Evolutionary conservation across 2,329 filamentous ascomycete species (phyloP).

Genomic region (Pseudogymnoascus verrucosus): DNA sequence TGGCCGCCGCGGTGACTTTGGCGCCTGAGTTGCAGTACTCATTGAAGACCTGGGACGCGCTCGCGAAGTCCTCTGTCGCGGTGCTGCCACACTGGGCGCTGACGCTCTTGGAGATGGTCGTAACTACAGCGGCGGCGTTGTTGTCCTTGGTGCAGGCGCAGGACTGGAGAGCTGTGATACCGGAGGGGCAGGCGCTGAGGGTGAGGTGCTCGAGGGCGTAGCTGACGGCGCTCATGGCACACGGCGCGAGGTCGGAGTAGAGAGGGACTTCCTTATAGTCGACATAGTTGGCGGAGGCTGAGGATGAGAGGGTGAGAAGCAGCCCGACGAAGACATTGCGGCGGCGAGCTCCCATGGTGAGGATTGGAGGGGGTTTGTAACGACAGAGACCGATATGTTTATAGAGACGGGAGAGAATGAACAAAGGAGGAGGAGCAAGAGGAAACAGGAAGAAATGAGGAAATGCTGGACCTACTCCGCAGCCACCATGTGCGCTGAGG

Average conservation of each 20-base stretch:
- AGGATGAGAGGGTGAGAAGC: not conserved
- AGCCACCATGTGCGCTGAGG: not conserved
- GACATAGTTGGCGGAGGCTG: not conserved
- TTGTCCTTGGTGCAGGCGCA: conserved; percentile 40
- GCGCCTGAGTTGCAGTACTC: conserved; percentile 42
- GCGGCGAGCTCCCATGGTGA: not conserved
- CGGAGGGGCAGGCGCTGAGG: conserved; percentile 35
- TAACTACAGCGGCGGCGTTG: not conserved
- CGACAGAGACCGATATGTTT: not conserved
- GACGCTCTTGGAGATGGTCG: conserved; percentile 33
- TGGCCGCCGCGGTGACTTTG: conserved; percentile 13
- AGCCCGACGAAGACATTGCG: not conserved
- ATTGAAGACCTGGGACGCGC: conserved; percentile 37
- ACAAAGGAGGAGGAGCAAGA: not conserved
- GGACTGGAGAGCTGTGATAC: conserved; percentile 38
- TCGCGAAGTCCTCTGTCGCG: conserved; percentile 41
- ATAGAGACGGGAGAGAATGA: not conserved
- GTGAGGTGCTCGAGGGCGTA: conserved; percentile 38
- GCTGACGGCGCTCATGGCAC: conserved; percentile 39
- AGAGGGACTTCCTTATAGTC: conserved; percentile 14
- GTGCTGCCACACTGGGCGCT: conserved; percentile 37
- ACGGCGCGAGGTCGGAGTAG: conserved; percentile 37
- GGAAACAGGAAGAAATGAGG: not conserved
- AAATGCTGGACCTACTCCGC: not conserved
- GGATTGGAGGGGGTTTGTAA: not conserved